Percentiles rank a stretch among this genome's conserved stretches.
Evolutionary conservation across 768 basidiomycete genomes (phyloP).

Genomic region (Rhizopogon salebrosus): DNA sequence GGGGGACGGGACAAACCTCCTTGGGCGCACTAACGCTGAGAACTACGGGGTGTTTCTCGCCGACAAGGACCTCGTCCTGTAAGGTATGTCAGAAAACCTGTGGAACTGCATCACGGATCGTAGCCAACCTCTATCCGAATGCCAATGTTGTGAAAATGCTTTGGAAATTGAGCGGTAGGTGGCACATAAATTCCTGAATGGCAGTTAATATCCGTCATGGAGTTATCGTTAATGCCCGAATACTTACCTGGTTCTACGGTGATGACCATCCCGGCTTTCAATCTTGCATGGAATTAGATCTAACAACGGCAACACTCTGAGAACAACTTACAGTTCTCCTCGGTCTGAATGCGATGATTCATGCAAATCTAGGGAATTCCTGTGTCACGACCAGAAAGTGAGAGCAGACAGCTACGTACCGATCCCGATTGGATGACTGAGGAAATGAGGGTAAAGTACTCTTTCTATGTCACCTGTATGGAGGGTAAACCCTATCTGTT

Average conservation of each 20-base stretch:
- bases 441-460: conserved; percentile 83
- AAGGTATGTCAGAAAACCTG: conserved; percentile 5
- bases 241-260: conserved; percentile 81
- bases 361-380: conserved; percentile 64
- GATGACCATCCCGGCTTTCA: conserved; percentile 84
- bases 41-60: conserved; percentile 54
- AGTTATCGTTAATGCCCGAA: not conserved
- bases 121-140: conserved; percentile 79
- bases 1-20: conserved; percentile 46
- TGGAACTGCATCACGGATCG: not conserved
- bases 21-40: conserved; percentile 75
- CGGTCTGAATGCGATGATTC: conserved; percentile 69
- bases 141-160: conserved; percentile 84
- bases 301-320: conserved; percentile 2
- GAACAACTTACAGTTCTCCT: conserved; percentile 39
- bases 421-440: conserved; percentile 90
- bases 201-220: conserved; percentile 6
- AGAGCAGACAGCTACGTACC: conserved; percentile 37
- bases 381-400: conserved; percentile 2
- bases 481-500: conserved; percentile 47
- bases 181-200: conserved; percentile 82
- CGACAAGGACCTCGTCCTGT: conserved; percentile 71
- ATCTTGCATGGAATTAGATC: conserved; percentile 30
- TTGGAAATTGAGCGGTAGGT: conserved; percentile 70
- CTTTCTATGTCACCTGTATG: conserved; percentile 57